Conservation (phyloP, 192 early-diverging fungal genomes). For the Obelidium mucronatum region DNA sequence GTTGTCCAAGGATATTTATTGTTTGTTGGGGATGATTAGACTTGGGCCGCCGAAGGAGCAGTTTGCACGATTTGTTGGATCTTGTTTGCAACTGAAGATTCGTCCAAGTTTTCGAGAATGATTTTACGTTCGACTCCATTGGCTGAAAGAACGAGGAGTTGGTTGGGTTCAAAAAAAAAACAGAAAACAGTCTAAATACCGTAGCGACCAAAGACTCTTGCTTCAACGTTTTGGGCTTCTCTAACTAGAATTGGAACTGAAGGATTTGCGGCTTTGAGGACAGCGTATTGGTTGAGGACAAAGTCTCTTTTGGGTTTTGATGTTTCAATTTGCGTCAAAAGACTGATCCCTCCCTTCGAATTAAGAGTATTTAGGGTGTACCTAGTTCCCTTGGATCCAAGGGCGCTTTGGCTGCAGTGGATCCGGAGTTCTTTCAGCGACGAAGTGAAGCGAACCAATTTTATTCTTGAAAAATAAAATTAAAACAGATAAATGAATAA, state of each 20-base stretch:
- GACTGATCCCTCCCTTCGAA: too few relatives aligned
- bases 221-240: constrained; percentile 84
- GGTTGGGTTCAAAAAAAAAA: neutral
- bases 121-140: constrained; percentile 83
- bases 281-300: constrained; percentile 79
- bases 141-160: constrained; percentile 55
- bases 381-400: constrained; percentile 82
- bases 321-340: too few relatives aligned
- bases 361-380: too few relatives aligned
- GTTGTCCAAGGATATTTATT: too few relatives aligned
- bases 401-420: constrained; percentile 83
- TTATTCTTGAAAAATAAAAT: too few relatives aligned
- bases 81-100: constrained; percentile 74
- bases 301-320: constrained; percentile 75
- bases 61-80: constrained; percentile 68
- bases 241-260: constrained; percentile 89
- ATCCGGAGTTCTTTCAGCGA: constrained; percentile 87
- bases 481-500: too few relatives aligned
- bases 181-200: constrained; percentile 58
- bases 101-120: constrained; percentile 74
- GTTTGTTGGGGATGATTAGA: constrained; percentile 10
- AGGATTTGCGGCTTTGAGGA: constrained; percentile 87
- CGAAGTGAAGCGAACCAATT: constrained; percentile 24
- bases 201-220: constrained; percentile 89
- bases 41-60: constrained; percentile 26